Conservation (phyloP, 1,284 basidiomycete species). For the Takashimella tepidaria region DNA sequence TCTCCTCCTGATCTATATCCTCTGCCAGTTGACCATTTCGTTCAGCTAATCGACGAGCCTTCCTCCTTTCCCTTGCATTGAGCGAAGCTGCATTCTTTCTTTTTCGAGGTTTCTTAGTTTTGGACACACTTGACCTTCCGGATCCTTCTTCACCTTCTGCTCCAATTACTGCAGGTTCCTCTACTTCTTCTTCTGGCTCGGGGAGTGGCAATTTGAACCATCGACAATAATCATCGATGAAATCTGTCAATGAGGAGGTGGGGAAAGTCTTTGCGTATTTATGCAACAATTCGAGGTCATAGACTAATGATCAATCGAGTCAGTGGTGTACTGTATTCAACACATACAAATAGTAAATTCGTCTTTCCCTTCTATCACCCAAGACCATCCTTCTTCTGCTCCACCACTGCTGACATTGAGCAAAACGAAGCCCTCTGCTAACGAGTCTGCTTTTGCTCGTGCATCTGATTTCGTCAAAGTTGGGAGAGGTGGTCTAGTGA, state of each 20-base stretch:
- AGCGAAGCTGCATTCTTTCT: slow-evolving; percentile 16
- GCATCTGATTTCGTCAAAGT: slow-evolving; percentile 46
- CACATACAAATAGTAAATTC: slow-evolving; percentile 61
- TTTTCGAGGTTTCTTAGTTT: slow-evolving; percentile 18
- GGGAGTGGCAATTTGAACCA: slow-evolving; percentile 56
- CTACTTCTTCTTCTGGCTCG: slow-evolving; percentile 50
- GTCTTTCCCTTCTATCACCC: slow-evolving; percentile 73
- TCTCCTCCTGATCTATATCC: slow-evolving; percentile 38
- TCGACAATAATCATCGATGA: slow-evolving; percentile 65
- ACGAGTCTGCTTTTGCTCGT: slow-evolving; percentile 40
- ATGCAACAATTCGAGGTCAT: slow-evolving; percentile 60
- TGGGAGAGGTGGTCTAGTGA: slow-evolving; percentile 47
- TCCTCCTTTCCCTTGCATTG: slow-evolving; percentile 36
- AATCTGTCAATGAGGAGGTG: slow-evolving; percentile 52
- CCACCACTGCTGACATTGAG: slow-evolving; percentile 31
- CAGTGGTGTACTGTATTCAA: neutral
- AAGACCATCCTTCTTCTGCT: slow-evolving; percentile 42
- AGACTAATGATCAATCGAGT: slow-evolving; percentile 52
- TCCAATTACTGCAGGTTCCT: slow-evolving; percentile 21
- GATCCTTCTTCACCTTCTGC: slow-evolving; percentile 27
- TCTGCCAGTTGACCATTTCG: slow-evolving; percentile 36
- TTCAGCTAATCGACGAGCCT: slow-evolving; percentile 25
- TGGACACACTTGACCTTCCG: slow-evolving; percentile 11
- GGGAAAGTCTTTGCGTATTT: slow-evolving; percentile 70
- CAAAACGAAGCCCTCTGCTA: slow-evolving; percentile 45